These are phyloP conservation scores for Neurospora crassa DNA, from an alignment of 2,329 filamentous ascomycete species.

Conservation along the genomic window DNA sequence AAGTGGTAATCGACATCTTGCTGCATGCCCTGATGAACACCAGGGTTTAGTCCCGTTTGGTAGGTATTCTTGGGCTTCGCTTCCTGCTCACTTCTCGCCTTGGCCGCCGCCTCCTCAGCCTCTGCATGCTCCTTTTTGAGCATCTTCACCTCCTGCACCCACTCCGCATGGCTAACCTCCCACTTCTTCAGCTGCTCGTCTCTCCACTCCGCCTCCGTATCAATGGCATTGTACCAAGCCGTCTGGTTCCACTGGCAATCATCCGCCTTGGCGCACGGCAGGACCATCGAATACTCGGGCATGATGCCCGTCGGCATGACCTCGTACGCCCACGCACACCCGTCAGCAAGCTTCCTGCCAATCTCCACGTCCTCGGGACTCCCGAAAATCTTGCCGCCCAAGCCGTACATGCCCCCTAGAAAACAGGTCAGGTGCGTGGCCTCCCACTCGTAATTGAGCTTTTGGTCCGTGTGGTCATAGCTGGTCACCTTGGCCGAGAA, in stretches of 20 bases:
- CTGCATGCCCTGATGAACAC: background rate
- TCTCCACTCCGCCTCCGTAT: constrained; percentile 34
- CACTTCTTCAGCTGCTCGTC: constrained; percentile 34
- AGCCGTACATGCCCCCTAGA: constrained; percentile 59
- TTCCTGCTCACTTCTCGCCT: constrained; percentile 7
- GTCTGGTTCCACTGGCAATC: constrained; percentile 46
- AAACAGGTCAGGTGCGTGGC: constrained; percentile 58
- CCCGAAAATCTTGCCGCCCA: constrained; percentile 54
- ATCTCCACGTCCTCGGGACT: constrained; percentile 51
- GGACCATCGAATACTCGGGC: constrained; percentile 44
- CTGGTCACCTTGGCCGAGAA: constrained; percentile 57
- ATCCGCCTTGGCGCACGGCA: constrained; percentile 37
- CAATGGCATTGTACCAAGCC: constrained; percentile 38
- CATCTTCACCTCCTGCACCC: constrained; percentile 26
- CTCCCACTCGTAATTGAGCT: constrained; percentile 45
- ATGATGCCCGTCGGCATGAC: constrained; percentile 52
- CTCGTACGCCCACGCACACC: constrained; percentile 62
- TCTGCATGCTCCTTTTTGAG: constrained; percentile 21
- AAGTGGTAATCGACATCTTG: background rate
- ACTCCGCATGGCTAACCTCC: constrained; percentile 27
- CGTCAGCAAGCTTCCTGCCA: constrained; percentile 54
- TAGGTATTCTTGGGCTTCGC: background rate
- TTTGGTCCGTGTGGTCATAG: constrained; percentile 29
- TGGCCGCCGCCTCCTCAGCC: constrained; percentile 14
- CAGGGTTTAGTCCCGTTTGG: background rate